Percentiles rank a stretch among this genome's conserved stretches.
phyloP scores from a whole-genome alignment of 2,329 filamentous ascomycete genomes.

The Ophiostoma populinum region DNA sequence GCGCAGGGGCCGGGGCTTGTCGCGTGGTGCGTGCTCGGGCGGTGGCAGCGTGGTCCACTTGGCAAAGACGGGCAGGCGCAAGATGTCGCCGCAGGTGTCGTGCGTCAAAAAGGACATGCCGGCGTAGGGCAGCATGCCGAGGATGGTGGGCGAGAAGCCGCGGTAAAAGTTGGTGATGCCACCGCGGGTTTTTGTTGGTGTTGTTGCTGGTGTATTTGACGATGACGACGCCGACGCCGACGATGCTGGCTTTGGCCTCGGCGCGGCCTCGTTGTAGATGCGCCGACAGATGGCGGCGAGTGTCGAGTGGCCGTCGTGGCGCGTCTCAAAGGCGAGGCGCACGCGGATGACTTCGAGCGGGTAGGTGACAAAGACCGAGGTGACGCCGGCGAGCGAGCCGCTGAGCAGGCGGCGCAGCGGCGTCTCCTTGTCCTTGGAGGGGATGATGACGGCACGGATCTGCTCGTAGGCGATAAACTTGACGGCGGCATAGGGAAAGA shows the following conservation, averaged over 20 bases:
- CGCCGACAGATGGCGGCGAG: slow-evolving; percentile 61
- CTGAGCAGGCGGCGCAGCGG: slow-evolving; percentile 56
- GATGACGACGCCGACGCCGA: slow-evolving; percentile 40
- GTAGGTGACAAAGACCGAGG: slow-evolving; percentile 91
- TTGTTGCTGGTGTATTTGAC: no score
- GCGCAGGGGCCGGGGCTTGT: slow-evolving; percentile 54
- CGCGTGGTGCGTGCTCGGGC: slow-evolving; percentile 28
- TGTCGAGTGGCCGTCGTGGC: slow-evolving; percentile 49
- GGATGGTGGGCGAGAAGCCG: slow-evolving; percentile 74
- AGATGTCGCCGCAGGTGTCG: slow-evolving; percentile 71
- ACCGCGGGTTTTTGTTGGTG: no score
- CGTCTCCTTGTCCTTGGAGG: slow-evolving; percentile 57
- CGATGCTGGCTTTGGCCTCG: no score
- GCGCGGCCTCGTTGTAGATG: slow-evolving; percentile 45
- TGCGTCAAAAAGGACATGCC: slow-evolving; percentile 92
- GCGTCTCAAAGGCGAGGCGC: slow-evolving; percentile 87
- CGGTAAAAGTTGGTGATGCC: slow-evolving; percentile 88
- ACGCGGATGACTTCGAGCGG: slow-evolving; percentile 87
- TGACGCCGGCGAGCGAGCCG: slow-evolving; percentile 64
- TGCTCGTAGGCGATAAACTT: slow-evolving; percentile 98
- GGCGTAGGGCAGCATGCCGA: slow-evolving; percentile 94
- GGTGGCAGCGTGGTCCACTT: slow-evolving; percentile 58
- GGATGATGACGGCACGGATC: slow-evolving; percentile 66
- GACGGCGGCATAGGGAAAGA: slow-evolving; percentile 94
- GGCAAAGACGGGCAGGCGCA: slow-evolving; percentile 52